Conservation (phyloP, 768 basidiomycete species). For the Favolaschia claudopus region DNA sequence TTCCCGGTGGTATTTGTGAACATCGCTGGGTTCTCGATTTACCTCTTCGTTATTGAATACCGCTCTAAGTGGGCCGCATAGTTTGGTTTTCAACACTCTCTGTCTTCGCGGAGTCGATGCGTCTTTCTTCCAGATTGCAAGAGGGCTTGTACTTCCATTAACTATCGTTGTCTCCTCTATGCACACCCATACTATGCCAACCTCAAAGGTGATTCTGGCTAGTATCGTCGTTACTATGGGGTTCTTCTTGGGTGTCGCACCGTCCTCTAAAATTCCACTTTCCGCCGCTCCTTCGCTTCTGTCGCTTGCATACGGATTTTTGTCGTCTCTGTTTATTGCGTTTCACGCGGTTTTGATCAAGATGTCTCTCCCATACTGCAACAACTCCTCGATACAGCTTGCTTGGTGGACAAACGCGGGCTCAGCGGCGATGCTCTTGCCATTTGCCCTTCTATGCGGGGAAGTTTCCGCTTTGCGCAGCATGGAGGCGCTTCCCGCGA, state of each 20-base stretch:
- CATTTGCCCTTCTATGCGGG: conserved; percentile 65
- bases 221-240: conserved; percentile 74
- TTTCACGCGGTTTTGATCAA: conserved; percentile 82
- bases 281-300: conserved; percentile 57
- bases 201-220: conserved; percentile 61
- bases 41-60: neutral
- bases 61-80: neutral
- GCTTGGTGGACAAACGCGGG: conserved; percentile 84
- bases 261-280: conserved; percentile 53
- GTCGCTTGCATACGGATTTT: conserved; percentile 71
- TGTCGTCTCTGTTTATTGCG: conserved; percentile 79
- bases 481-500: conserved; percentile 46
- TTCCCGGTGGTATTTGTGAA: conserved; percentile 72
- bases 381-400: conserved; percentile 75
- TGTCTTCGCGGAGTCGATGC: conserved; percentile 83
- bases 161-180: conserved; percentile 79
- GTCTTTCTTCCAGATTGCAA: conserved; percentile 87
- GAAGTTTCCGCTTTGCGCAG: conserved; percentile 54
- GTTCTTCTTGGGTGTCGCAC: conserved; percentile 79
- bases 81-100: conserved; percentile 80
- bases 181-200: conserved; percentile 61
- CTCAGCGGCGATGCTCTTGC: conserved; percentile 69
- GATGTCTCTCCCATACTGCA: conserved; percentile 68
- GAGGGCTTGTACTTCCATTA: conserved; percentile 83
- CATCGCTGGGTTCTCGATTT: conserved; percentile 50